phyloP scores from a whole-genome alignment of 192 early-diverging fungal species.

The Chytriomyces confervae region DNA sequence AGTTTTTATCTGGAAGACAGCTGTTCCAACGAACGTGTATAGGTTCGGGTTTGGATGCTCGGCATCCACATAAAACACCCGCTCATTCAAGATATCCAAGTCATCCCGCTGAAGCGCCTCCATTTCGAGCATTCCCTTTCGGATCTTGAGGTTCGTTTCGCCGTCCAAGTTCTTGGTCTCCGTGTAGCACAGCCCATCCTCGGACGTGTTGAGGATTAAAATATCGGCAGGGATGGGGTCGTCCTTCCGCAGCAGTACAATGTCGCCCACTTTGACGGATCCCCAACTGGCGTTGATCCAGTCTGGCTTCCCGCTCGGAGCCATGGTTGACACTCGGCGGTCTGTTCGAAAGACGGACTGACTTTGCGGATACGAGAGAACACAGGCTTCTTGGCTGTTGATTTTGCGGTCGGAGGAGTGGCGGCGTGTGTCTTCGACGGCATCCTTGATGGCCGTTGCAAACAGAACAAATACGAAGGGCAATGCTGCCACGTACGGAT shows the following conservation, averaged over 20 bases:
- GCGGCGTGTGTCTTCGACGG: conserved; percentile 89
- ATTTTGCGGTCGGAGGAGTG: conserved; percentile 81
- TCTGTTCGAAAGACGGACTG: not conserved
- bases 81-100: conserved; percentile 51
- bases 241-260: conserved; percentile 81
- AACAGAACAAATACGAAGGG: conserved; percentile 81
- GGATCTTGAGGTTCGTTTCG: conserved; percentile 96
- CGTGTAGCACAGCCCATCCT: conserved; percentile 88
- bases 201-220: conserved; percentile 83
- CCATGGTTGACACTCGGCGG: not conserved
- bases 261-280: conserved; percentile 86
- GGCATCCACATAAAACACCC: conserved; percentile 74
- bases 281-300: conserved; percentile 83
- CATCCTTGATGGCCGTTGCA: conserved; percentile 87
- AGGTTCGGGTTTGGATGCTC: conserved; percentile 89
- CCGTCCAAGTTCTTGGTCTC: conserved; percentile 99
- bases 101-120: conserved; percentile 49
- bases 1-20: conserved; percentile 48
- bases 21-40: conserved; percentile 84
- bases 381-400: conserved; percentile 54
- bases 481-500: conserved; percentile 78
- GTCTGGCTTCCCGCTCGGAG: conserved; percentile 19
- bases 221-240: conserved; percentile 92
- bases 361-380: not conserved
- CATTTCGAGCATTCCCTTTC: conserved; percentile 70